Conservation (phyloP, 1,139 yeast genomes). For the Suhomyces coccinellae region DNA sequence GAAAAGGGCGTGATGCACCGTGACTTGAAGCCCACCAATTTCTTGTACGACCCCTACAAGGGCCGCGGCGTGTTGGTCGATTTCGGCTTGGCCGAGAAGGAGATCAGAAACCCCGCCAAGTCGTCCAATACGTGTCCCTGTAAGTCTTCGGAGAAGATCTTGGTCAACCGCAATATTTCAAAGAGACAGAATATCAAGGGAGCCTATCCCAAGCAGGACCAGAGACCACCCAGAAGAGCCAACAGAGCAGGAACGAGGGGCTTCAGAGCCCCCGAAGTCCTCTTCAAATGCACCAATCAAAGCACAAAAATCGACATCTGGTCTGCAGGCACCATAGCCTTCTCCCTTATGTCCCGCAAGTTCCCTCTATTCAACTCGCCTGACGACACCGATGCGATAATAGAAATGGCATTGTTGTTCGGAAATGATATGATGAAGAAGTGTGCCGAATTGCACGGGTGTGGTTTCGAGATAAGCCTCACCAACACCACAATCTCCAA, state of each 20-base stretch:
- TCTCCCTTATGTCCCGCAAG: conserved; percentile 68
- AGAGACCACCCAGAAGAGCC: conserved; percentile 86
- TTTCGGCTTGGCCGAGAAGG: conserved; percentile 83
- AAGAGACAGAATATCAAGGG: conserved; percentile 48
- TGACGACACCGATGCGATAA: conserved; percentile 88
- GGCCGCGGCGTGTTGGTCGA: conserved; percentile 86
- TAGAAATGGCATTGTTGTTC: conserved; percentile 82
- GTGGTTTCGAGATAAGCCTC: conserved; percentile 71
- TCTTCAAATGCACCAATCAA: conserved; percentile 85
- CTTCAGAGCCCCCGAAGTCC: conserved; percentile 91
- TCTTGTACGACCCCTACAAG: conserved; percentile 72
- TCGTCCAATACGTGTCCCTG: conserved; percentile 24
- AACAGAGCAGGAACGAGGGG: conserved; percentile 98
- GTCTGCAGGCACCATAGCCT: conserved; percentile 87
- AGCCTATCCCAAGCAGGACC: conserved; percentile 80
- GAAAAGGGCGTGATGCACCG: conserved; percentile 77
- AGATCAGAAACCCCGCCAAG: conserved; percentile 17
- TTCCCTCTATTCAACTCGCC: conserved; percentile 86
- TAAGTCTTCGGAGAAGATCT: conserved; percentile 16
- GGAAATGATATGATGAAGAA: conserved; percentile 73
- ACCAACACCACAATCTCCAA: conserved; percentile 19
- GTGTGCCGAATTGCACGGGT: conserved; percentile 84
- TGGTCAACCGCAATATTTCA: conserved; percentile 26
- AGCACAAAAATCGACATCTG: conserved; percentile 81
- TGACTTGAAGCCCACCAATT: conserved; percentile 89